These are phyloP conservation scores for Aphanomyces cochlioides DNA, from an alignment of 352 stramenopile species.

Conservation along the genomic window DNA sequence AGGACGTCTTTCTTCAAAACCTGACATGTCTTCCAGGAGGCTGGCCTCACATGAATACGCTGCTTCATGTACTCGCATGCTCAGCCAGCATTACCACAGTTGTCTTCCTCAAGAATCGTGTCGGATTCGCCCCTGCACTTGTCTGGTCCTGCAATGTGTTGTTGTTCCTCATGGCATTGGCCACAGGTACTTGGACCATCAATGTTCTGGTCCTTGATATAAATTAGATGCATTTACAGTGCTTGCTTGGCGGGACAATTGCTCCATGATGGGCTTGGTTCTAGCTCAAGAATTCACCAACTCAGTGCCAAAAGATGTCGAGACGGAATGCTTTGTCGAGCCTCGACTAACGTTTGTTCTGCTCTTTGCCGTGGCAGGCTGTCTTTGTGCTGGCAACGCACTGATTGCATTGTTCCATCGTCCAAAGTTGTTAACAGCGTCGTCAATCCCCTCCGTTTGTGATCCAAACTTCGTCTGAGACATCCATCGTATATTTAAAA, in stretches of 20 bases:
- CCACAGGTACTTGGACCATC: not conserved
- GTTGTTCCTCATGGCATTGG: not conserved
- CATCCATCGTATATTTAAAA: too few species aligned
- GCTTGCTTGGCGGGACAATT: not conserved
- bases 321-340: not conserved
- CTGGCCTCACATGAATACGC: not conserved
- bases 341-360: not conserved
- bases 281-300: not conserved
- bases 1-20: too few species aligned
- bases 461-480: too few species aligned
- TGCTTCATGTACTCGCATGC: constrained; percentile 1
- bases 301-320: not conserved
- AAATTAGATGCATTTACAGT: not conserved
- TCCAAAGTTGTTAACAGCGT: not conserved
- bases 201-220: not conserved
- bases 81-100: not conserved
- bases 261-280: not conserved
- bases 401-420: not conserved
- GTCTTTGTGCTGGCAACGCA: not conserved
- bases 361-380: not conserved
- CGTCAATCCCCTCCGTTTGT: not conserved
- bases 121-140: not conserved
- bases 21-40: not conserved
- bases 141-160: not conserved
- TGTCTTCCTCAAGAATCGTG: not conserved